Base-by-base conservation (phyloP, 257 asterid genomes). In the Knoxia roxburghii region DNA sequence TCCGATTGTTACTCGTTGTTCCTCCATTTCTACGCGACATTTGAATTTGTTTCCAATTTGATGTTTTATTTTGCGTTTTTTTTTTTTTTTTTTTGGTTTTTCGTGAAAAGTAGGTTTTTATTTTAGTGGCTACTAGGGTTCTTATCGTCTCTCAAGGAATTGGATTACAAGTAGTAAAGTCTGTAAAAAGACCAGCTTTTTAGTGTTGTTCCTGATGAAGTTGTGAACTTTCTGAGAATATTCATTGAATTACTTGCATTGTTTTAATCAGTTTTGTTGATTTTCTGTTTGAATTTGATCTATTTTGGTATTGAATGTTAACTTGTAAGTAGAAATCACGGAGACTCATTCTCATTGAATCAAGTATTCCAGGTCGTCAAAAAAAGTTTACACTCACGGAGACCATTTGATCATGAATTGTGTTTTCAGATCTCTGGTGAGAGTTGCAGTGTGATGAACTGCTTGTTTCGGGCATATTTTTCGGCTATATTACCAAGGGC, bases 381-480 rank as follows among this genome's bases (percentile, higher is more conserved):
- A 18, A 49, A 49, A n/a, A 17, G 20, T 39, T 37, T 63, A 13
- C 41, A 7, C 60, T 49, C 37, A 54, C 23, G 12, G 52, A 20
- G 18, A 41, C 18, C 33, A 4, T 54, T 51, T 41, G 5, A 11
- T 0, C 49, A 43, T 58, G 9, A 24, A 5, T 49, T 49, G 40
- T 60, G 50, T 12, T 53, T 76, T 70, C 84, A 77, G 89, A 56
- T 77, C 72, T 72, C 72, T 74, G 89, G 64, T 73, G 55, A 69
- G 62, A 75, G 68, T 70, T 40, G 62, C 72, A 73, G 58, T 81
- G 88, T 81, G 82, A 92, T 92, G 96, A 81, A 75, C 77, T 68
- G 89, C 75, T 81, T 82, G 92, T 82, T 92, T 73, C 85, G 81
- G 78, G 81, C 87, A 75, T 85, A 82, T 74, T 73, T 78, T 21